Evolutionary conservation across 1,284 basidiomycete genomes (phyloP).

Genomic region (Athelia sp.): DNA sequence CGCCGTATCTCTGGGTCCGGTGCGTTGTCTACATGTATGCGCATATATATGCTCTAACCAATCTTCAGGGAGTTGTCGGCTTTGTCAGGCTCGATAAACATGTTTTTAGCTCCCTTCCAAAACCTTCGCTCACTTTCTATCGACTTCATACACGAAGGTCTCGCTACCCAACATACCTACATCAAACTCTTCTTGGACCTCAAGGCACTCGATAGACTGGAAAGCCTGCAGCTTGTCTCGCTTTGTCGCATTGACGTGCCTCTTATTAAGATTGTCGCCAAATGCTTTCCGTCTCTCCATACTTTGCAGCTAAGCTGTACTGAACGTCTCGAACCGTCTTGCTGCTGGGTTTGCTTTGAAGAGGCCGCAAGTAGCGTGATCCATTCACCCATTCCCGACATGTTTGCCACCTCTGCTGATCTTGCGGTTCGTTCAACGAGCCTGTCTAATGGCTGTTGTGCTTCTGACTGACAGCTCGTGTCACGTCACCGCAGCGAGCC

Average conservation of each 20-base stretch:
- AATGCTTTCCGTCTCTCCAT: conserved; percentile 36
- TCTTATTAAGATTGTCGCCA: conserved; percentile 42
- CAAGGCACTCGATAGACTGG: conserved; percentile 17
- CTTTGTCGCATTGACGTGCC: conserved; percentile 49
- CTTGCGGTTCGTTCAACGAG: conserved; percentile 42
- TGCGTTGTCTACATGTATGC: not conserved
- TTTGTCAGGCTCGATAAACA: not conserved
- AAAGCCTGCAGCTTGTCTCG: conserved; percentile 41
- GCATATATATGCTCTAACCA: not conserved
- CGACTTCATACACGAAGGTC: conserved; percentile 18
- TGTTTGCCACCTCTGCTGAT: conserved; percentile 32
- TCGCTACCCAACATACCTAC: conserved; percentile 19
- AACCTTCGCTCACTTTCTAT: conserved; percentile 15
- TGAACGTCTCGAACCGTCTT: conserved; percentile 47
- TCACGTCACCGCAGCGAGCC: conserved; percentile 14
- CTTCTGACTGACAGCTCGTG: conserved; percentile 4
- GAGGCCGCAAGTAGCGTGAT: conserved; percentile 48
- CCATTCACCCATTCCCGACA: conserved; percentile 59
- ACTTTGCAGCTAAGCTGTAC: conserved; percentile 51
- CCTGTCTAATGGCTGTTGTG: conserved; percentile 2
- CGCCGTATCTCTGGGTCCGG: not conserved
- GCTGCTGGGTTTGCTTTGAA: conserved; percentile 61
- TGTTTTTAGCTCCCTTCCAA: not conserved
- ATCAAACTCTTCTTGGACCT: conserved; percentile 17
- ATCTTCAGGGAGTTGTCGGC: not conserved